These are phyloP conservation scores for Nasturtium officinale DNA, from an alignment of 345 rosid species.

Conservation along the genomic window DNA sequence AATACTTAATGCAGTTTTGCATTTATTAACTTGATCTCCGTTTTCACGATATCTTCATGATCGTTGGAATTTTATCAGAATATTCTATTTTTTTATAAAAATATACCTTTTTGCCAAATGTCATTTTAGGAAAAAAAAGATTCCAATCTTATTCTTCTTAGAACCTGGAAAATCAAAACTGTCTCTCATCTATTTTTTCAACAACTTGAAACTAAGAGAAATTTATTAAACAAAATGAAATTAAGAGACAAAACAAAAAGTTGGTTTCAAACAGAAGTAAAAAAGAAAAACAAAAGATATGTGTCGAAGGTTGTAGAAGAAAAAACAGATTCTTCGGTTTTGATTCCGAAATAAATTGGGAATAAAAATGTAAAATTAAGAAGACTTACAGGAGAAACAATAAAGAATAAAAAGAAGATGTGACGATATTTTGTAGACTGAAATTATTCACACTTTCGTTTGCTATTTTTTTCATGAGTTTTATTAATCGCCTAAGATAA, in stretches of 20 bases:
- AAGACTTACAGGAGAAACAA: constrained; percentile 27
- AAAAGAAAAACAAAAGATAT: neutral
- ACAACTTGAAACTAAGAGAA: neutral
- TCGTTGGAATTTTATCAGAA: neutral
- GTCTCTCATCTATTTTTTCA: neutral
- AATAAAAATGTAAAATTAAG: neutral
- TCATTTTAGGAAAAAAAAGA: neutral
- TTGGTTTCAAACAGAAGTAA: neutral
- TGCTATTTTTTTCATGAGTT: constrained; percentile 15
- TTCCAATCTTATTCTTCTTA: neutral
- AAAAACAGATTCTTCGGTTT: neutral
- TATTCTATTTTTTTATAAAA: neutral
- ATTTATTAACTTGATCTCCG: constrained; percentile 3
- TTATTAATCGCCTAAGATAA: constrained; percentile 18
- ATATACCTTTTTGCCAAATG: constrained; percentile 26
- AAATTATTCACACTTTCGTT: constrained; percentile 9
- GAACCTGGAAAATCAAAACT: neutral
- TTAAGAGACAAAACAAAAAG: neutral
- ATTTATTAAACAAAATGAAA: neutral
- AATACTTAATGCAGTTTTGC: constrained; percentile 24
- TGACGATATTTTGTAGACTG: constrained; percentile 28
- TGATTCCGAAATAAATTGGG: constrained; percentile 8
- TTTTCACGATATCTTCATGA: neutral
- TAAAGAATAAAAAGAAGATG: neutral
- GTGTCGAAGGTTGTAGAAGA: constrained; percentile 17